Evolutionary conservation across 1,284 basidiomycete genomes (phyloP), one percentile per base, ranked within the genome.

Genomic region (Trichosporon sp.): DNA sequence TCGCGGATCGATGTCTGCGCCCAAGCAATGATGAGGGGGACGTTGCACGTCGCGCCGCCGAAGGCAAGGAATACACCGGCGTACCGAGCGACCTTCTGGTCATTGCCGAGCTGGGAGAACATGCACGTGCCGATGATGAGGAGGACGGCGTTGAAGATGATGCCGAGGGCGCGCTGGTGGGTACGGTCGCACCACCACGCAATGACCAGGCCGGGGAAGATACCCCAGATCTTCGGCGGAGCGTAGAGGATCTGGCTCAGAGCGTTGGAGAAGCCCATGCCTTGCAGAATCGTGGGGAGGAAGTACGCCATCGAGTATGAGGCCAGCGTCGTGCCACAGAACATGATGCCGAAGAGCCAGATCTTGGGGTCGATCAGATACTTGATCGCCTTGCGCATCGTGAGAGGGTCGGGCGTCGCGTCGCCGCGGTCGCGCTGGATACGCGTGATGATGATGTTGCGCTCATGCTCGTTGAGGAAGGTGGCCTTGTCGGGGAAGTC

Each of bases 321-420:
- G 19, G 60, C 65, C 8, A 60, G 66, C 23, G 70, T 71, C 13
- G 69, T 65, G 19, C 65, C 60, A 46, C 71, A 67, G 71, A 82
- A 80, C 68, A 79, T 71, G 61, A 82, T 70, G n/a, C 75, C 80
- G 61, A 80, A 83, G 3, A 71, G 62, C 81, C 82, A 83, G 9
- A 81, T 65, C 74, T 81, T 81, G 65, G 73, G 65, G 67, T 82
- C 80, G n/a, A 23, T n/a, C 16, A 74, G 56, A 68, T 82, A 80
- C 54, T 61, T 70, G 37, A 66, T 19, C 8, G 77, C 54, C 66
- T 80, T 81, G 23, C 36, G 21, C 65, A 64, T 61, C n/a, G 80
- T 80, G 31, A 83, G 68, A 2, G 69, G 32, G 66, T 83, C 82
- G 25, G 75, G 73, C 23, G 70, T 69, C 34, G 80, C 71, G 69